Evolutionary conservation across 176 grass and related monocot species (phyloP).

Genomic region (Paspalum vaginatum): DNA sequence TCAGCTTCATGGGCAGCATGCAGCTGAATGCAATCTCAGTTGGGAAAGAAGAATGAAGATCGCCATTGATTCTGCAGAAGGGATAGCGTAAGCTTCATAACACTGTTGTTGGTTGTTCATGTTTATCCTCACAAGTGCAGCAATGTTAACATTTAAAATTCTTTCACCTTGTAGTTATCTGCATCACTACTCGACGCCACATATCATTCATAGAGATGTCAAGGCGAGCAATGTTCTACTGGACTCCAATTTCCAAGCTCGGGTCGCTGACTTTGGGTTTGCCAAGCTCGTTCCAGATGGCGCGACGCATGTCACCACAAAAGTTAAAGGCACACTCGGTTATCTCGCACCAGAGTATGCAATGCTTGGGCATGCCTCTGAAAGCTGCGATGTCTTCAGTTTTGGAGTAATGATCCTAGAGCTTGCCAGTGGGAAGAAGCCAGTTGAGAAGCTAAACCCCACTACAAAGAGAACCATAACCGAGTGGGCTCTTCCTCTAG

Average conservation of each 20-base stretch:
- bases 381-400: conserved; percentile 86
- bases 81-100: conserved; percentile 71
- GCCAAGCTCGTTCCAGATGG: conserved; percentile 90
- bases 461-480: conserved; percentile 58
- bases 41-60: conserved; percentile 84
- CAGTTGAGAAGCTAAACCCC: conserved; percentile 70
- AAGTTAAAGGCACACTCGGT: conserved; percentile 89
- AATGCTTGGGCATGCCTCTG: conserved; percentile 84
- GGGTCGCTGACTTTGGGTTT: conserved; percentile 87
- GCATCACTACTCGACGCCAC: conserved; percentile 67
- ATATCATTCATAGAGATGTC: conserved; percentile 91
- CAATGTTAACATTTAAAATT: conserved; percentile 3
- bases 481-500: conserved; percentile 75
- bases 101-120: conserved; percentile 23
- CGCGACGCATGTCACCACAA: conserved; percentile 90
- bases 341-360: conserved; percentile 96
- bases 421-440: conserved; percentile 76
- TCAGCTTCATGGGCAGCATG: conserved; percentile 84
- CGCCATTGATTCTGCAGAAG: conserved; percentile 76
- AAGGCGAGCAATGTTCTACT: conserved; percentile 91
- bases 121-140: background rate
- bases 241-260: conserved; percentile 64
- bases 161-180: conserved; percentile 61
- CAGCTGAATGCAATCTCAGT: conserved; percentile 67
- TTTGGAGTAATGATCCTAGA: conserved; percentile 80